Conservation (phyloP, 768 basidiomycete species). For the Leccinum sublutescens region DNA sequence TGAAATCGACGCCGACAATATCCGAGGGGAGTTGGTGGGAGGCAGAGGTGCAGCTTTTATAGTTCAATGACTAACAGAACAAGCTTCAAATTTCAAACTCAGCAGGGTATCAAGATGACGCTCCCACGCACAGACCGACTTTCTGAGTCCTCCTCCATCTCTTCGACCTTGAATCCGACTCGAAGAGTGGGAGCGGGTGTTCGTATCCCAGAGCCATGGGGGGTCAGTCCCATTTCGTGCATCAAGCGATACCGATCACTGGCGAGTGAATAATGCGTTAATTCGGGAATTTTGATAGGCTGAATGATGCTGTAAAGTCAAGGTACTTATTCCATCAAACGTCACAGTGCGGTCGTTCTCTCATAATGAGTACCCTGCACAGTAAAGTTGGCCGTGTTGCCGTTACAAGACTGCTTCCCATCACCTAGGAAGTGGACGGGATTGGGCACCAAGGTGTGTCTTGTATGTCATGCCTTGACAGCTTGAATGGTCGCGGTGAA, state of each 20-base stretch:
- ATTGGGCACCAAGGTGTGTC: background rate
- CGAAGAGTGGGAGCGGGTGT: background rate
- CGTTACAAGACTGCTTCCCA: background rate
- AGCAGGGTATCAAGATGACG: constrained; percentile 24
- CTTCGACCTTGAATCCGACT: too few relatives aligned
- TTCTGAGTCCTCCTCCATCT: background rate
- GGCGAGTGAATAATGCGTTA: background rate
- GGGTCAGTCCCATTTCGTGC: background rate
- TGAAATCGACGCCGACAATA: constrained; percentile 32
- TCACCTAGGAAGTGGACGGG: too few relatives aligned
- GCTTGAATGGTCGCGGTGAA: background rate
- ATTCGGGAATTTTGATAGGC: background rate
- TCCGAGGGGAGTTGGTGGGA: constrained; percentile 32
- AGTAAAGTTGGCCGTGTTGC: background rate
- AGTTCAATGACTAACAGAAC: constrained; percentile 37
- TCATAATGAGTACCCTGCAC: background rate
- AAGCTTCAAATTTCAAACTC: constrained; percentile 44
- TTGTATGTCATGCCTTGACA: background rate
- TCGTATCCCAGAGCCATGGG: background rate
- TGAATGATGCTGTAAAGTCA: background rate
- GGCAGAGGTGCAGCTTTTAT: constrained; percentile 39
- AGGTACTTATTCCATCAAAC: background rate
- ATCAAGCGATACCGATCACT: background rate
- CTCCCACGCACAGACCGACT: constrained; percentile 50
- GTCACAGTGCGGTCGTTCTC: background rate